A percentile compares a stretch with the other conserved stretches of the same genome.
phyloP scores from a whole-genome alignment of 1,284 basidiomycete genomes.

The Clitocybe nebularis region DNA sequence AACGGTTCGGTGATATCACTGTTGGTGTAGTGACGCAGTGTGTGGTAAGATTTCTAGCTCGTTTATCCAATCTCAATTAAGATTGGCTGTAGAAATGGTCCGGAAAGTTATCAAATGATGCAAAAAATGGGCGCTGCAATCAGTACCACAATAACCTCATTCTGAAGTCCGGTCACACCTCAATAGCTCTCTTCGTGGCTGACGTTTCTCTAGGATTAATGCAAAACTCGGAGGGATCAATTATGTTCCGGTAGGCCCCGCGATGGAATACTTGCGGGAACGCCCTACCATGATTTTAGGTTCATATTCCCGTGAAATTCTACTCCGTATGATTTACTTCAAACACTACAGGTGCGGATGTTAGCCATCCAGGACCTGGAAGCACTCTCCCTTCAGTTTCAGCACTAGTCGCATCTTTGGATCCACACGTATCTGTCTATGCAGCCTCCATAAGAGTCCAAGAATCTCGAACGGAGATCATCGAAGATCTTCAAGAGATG shows the following conservation, averaged over 20 bases:
- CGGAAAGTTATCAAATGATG: slow-evolving; percentile 20
- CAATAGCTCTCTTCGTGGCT: neutral
- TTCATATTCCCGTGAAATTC: slow-evolving; percentile 8
- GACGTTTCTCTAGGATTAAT: slow-evolving; percentile 31
- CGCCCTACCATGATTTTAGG: slow-evolving; percentile 34
- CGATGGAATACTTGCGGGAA: slow-evolving; percentile 19
- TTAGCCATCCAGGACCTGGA: slow-evolving; percentile 34
- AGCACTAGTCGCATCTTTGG: slow-evolving; percentile 30
- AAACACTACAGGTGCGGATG: slow-evolving; percentile 33
- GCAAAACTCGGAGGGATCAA: slow-evolving; percentile 36
- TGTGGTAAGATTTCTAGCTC: slow-evolving; percentile 24
- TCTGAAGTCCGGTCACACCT: slow-evolving; percentile 28
- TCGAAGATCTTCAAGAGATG: slow-evolving; percentile 40
- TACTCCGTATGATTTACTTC: neutral
- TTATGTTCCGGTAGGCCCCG: slow-evolving; percentile 20
- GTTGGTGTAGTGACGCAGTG: slow-evolving; percentile 33
- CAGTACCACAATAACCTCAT: slow-evolving; percentile 36
- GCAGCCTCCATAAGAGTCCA: slow-evolving; percentile 37
- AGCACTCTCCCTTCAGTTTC: slow-evolving; percentile 31
- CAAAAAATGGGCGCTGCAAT: slow-evolving; percentile 19
- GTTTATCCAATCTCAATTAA: neutral
- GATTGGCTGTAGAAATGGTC: slow-evolving; percentile 24
- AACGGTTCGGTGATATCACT: slow-evolving; percentile 32
- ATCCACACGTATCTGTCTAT: slow-evolving; percentile 22
- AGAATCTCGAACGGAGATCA: slow-evolving; percentile 43